A percentile compares a stretch with the other conserved stretches of the same genome.
Evolutionary conservation across 345 rosid genomes (phyloP).

Genomic region (Eucalyptus regnans): DNA sequence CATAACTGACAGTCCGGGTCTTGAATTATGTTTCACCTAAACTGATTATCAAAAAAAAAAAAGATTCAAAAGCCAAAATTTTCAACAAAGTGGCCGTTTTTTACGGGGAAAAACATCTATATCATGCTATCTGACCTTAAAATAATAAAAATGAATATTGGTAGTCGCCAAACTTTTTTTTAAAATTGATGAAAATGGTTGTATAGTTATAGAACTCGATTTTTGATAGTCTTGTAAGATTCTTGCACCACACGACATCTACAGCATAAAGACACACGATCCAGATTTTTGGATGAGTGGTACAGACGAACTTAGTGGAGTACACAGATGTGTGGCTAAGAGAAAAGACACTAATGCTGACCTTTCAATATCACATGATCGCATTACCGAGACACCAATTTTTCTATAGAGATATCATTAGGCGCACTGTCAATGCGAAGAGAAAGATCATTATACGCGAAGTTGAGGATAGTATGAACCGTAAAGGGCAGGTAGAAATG

Average conservation of each 20-base stretch:
- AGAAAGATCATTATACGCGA: background rate
- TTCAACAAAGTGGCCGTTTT: background rate
- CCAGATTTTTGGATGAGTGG: background rate
- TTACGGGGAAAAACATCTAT: background rate
- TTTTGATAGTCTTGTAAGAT: background rate
- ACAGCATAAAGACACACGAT: background rate
- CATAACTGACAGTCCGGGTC: too few species aligned
- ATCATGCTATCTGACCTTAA: background rate
- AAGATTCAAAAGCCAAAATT: too few species aligned
- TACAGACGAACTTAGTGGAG: background rate
- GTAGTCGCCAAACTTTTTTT: background rate
- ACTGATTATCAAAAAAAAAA: too few species aligned
- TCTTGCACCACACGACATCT: background rate
- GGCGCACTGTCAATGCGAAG: rapidly evolving
- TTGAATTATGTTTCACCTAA: too few species aligned
- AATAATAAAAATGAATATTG: background rate
- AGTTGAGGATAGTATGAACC: background rate
- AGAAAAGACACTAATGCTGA: background rate
- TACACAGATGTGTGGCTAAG: background rate
- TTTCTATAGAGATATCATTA: background rate
- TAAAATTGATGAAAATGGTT: background rate
- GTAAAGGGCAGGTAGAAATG: background rate
- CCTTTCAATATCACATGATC: background rate
- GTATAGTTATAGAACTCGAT: background rate
- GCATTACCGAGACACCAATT: background rate